Percentiles rank a stretch among this genome's conserved stretches.
phyloP scores from a whole-genome alignment of 208 protist species.

The Crithidia expoeki region DNA sequence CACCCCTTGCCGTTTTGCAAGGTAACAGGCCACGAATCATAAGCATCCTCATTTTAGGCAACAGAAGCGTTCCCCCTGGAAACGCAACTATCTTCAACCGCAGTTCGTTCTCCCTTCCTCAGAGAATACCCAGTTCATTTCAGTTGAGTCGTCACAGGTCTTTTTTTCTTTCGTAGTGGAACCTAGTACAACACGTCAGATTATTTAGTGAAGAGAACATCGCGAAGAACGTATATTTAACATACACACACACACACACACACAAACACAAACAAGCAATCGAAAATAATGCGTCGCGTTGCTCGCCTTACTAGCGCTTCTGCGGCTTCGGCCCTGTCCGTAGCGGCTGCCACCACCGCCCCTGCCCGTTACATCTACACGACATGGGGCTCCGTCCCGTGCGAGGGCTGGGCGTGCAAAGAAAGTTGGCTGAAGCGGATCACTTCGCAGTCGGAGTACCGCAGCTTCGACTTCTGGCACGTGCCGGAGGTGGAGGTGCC shows the following conservation, averaged over 20 bases:
- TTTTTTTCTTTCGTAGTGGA: no score
- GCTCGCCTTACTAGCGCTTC: conserved; percentile 21
- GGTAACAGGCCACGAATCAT: no score
- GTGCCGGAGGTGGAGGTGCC: conserved; percentile 67
- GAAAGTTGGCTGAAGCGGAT: conserved; percentile 83
- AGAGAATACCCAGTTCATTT: no score
- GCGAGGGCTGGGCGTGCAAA: conserved; percentile 59
- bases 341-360: conserved; percentile 23
- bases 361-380: conserved; percentile 79
- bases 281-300: conserved; percentile 35
- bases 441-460: conserved; percentile 70
- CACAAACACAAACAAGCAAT: background rate
- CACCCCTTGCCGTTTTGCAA: no score
- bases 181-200: background rate
- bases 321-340: conserved; percentile 13
- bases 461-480: conserved; percentile 90
- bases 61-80: no score
- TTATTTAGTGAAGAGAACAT: background rate
- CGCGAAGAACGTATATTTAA: background rate
- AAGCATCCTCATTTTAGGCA: no score
- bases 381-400: conserved; percentile 72
- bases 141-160: no score
- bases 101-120: no score
- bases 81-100: no score
- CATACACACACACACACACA: background rate